Percentiles rank a stretch among this genome's conserved stretches.
Evolutionary conservation across 2,329 filamentous ascomycete genomes (phyloP).

Genomic region (Monosporascus sp.): DNA sequence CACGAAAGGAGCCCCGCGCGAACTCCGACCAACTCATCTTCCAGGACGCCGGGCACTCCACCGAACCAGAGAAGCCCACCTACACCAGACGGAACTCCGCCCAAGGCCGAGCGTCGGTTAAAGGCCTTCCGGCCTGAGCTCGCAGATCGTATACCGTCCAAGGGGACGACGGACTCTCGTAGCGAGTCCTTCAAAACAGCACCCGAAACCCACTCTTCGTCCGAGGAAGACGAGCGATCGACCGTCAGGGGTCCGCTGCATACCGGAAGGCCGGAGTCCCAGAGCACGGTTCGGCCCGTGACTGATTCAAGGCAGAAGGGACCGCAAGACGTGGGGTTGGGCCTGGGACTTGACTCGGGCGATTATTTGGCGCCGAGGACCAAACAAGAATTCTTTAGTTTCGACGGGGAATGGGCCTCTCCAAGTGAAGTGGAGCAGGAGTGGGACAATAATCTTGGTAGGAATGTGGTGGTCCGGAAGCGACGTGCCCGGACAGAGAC

Average conservation of each 20-base stretch:
- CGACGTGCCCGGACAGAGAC: slow-evolving; percentile 27
- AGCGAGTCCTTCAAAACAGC: slow-evolving; percentile 70
- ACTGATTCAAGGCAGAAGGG: slow-evolving; percentile 26
- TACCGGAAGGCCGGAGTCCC: slow-evolving; percentile 36
- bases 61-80: slow-evolving; percentile 63
- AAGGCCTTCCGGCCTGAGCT: slow-evolving; percentile 41
- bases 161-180: slow-evolving; percentile 53
- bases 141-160: slow-evolving; percentile 45
- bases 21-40: slow-evolving; percentile 33
- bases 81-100: slow-evolving; percentile 72
- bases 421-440: slow-evolving; percentile 45
- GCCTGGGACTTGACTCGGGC: slow-evolving; percentile 36
- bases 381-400: slow-evolving; percentile 46
- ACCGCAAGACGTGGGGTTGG: slow-evolving; percentile 35
- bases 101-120: slow-evolving; percentile 43
- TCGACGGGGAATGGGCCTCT: slow-evolving; percentile 55
- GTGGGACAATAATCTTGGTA: slow-evolving; percentile 49
- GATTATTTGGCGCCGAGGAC: slow-evolving; percentile 36
- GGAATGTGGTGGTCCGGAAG: slow-evolving; percentile 50
- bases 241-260: slow-evolving; percentile 34
- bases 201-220: slow-evolving; percentile 57
- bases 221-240: slow-evolving; percentile 49
- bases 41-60: slow-evolving; percentile 51
- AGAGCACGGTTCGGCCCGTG: slow-evolving; percentile 37
- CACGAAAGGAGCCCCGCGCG: slow-evolving; percentile 32